Evolutionary conservation across 495 filamentous ascomycete species (phyloP).

Genomic region (Achaetomiella virescens): DNA sequence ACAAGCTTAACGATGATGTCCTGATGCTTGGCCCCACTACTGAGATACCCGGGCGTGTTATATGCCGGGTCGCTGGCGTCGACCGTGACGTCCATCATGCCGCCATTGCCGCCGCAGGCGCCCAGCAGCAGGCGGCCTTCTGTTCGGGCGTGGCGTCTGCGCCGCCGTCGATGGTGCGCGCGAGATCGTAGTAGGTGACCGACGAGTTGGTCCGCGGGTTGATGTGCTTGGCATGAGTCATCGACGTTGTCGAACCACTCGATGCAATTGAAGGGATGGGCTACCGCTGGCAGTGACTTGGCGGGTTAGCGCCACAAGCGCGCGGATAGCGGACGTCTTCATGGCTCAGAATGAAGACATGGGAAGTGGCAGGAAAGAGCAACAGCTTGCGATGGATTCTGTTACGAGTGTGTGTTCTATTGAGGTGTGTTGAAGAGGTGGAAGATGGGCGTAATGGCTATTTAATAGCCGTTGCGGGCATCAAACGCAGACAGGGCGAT

Average conservation of each 20-base stretch:
- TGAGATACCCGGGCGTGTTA: slow-evolving; percentile 10
- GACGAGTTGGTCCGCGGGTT: slow-evolving; percentile 4
- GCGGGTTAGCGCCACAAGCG: no score
- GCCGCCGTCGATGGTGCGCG: slow-evolving; percentile 19
- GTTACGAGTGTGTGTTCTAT: no score
- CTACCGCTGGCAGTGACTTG: no score
- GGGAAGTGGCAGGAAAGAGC: no score
- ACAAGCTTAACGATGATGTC: slow-evolving; percentile 16
- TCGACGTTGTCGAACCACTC: slow-evolving; percentile 4
- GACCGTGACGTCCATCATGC: slow-evolving; percentile 3
- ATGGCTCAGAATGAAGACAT: no score
- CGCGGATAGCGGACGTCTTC: no score
- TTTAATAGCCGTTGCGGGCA: no score
- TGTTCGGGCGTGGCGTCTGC: neutral
- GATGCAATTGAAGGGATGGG: neutral
- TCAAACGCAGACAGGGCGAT: no score
- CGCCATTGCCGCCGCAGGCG: slow-evolving; percentile 6
- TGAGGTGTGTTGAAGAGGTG: no score
- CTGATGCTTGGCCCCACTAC: neutral
- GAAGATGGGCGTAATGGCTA: no score
- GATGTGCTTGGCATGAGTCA: slow-evolving; percentile 17
- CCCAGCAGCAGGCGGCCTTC: slow-evolving; percentile 1
- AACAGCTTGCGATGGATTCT: no score
- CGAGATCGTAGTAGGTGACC: slow-evolving; percentile 12
- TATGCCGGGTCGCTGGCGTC: slow-evolving; percentile 8